Conservation (phyloP, 75 land plant genomes). For the Sequoiadendron giganteum region DNA sequence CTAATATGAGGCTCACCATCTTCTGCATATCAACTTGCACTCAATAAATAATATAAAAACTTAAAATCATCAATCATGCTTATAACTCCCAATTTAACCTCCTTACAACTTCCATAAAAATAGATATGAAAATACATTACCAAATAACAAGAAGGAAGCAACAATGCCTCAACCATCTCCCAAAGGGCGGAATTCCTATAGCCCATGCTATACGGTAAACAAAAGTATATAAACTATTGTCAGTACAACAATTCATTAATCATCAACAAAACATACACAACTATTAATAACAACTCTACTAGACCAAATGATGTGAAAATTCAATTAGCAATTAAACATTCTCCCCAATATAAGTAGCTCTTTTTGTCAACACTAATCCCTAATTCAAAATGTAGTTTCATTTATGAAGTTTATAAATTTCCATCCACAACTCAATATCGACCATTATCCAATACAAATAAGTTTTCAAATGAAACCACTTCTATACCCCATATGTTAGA, state of each 20-base stretch:
- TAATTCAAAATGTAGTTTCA: neutral
- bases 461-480: neutral
- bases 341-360: neutral
- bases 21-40: neutral
- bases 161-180: neutral
- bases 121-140: too few species aligned
- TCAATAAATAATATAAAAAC: too few species aligned
- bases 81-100: neutral
- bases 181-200: neutral
- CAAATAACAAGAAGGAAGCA: neutral
- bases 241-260: neutral
- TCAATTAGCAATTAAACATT: neutral
- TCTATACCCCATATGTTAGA: neutral
- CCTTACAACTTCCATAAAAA: neutral
- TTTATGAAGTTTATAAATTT: neutral
- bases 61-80: neutral
- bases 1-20: neutral
- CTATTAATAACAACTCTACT: neutral
- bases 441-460: neutral
- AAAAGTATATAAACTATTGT: too few species aligned
- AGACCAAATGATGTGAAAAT: neutral
- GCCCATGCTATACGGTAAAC: neutral
- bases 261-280: neutral
- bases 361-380: neutral
- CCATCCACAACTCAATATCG: neutral